A percentile compares a stretch with the other conserved stretches of the same genome.
Conservation (phyloP, 257 asterid species). For the Primulina huaijiensis region DNA sequence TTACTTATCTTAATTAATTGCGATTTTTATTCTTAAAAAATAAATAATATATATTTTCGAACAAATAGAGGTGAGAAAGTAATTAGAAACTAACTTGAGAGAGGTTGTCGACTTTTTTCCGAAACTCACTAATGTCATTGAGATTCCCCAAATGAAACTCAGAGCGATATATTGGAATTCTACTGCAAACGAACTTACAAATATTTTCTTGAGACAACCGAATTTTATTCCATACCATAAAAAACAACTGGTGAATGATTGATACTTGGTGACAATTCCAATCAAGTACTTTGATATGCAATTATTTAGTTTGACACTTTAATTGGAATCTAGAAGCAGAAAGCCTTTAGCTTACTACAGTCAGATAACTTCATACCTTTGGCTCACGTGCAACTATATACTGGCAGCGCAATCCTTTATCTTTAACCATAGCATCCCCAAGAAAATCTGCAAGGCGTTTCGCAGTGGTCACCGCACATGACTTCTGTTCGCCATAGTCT, state of each 20-base stretch:
- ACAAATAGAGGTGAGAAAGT: not conserved
- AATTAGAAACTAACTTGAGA: not conserved
- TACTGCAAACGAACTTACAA: not conserved
- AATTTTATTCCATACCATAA: not conserved
- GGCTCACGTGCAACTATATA: constrained; percentile 98
- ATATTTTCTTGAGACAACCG: not conserved
- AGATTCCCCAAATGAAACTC: not conserved
- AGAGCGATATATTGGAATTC: not conserved
- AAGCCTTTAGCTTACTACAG: constrained; percentile 3
- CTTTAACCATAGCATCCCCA: constrained; percentile 96
- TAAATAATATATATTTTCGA: no score
- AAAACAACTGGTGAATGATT: constrained; percentile 13
- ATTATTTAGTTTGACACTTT: constrained; percentile 15
- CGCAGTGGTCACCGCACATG: constrained; percentile 98
- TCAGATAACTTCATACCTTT: constrained; percentile 48
- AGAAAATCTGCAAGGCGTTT: constrained; percentile 95
- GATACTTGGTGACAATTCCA: constrained; percentile 14
- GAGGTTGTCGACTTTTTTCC: not conserved
- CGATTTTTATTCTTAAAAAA: not conserved
- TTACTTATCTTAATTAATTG: not conserved
- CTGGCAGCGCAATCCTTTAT: constrained; percentile 94
- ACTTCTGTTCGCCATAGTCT: constrained; percentile 92
- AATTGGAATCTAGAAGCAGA: constrained; percentile 18
- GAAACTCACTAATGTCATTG: not conserved
- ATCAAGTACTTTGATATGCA: constrained; percentile 8